Conservation (phyloP, 148 eudicot genomes). For the Rhododendron vialii region DNA sequence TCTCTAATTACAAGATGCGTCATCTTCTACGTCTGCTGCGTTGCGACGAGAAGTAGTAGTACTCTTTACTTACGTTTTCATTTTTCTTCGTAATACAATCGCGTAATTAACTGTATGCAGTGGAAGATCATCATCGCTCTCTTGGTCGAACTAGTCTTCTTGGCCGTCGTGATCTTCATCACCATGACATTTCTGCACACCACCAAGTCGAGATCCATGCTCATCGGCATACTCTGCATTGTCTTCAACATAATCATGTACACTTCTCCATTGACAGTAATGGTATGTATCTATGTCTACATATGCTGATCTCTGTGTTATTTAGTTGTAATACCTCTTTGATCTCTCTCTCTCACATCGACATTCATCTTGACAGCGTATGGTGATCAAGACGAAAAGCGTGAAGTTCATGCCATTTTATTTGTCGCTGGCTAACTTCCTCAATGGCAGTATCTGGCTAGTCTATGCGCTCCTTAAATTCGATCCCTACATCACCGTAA, state of each 20-base stretch:
- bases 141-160: conserved; percentile 29
- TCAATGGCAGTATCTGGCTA: conserved; percentile 58
- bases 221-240: conserved; percentile 55
- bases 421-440: conserved; percentile 57
- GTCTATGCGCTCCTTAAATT: conserved; percentile 46
- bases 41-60: too few species aligned
- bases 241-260: conserved; percentile 63
- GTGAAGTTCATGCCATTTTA: conserved; percentile 87
- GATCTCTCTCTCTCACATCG: not conserved
- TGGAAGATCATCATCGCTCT: conserved; percentile 28
- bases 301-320: not conserved
- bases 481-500: conserved; percentile 62
- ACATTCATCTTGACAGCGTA: conserved; percentile 20
- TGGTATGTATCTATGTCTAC: conserved; percentile 31
- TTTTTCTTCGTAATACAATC: not conserved
- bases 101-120: conserved; percentile 24
- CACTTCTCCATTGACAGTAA: conserved; percentile 58
- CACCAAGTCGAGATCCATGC: conserved; percentile 34
- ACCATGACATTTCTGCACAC: conserved; percentile 37
- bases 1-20: not conserved
- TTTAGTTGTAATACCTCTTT: not conserved
- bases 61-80: not conserved
- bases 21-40: not conserved
- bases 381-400: conserved; percentile 65
- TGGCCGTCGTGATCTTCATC: conserved; percentile 17